Percentiles rank a stretch among this genome's conserved stretches.
phyloP scores from a whole-genome alignment of 257 asterid species.

The Cordia subcordata region DNA sequence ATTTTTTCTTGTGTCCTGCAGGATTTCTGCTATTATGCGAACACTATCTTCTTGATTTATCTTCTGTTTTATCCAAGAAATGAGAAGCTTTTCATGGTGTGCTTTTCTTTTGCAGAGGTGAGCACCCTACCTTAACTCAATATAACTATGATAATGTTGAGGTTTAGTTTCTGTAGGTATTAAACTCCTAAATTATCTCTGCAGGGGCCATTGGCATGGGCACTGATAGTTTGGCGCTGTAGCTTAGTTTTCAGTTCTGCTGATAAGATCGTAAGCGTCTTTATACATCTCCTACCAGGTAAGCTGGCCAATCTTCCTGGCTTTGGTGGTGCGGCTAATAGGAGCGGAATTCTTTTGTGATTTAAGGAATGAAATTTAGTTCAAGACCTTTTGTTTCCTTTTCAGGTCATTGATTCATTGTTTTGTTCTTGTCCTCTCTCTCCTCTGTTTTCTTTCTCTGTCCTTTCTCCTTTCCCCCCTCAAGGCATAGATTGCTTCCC shows the following conservation, averaged over 20 bases:
- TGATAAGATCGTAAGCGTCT: slow-evolving; percentile 94
- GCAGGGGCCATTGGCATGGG: slow-evolving; percentile 99
- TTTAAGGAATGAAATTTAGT: not conserved
- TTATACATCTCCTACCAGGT: slow-evolving; percentile 98
- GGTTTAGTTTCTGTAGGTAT: not conserved
- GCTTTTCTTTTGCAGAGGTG: slow-evolving; percentile 99
- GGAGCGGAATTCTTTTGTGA: not conserved
- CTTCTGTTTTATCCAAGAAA: slow-evolving; percentile 74
- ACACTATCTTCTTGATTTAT: slow-evolving; percentile 77
- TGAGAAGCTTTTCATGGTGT: slow-evolving; percentile 97
- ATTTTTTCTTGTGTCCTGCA: slow-evolving; percentile 27
- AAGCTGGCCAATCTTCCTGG: slow-evolving; percentile 13
- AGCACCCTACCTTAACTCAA: slow-evolving; percentile 8
- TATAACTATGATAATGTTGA: not conserved
- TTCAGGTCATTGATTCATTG: too few relatives aligned
- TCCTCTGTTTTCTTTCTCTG: too few relatives aligned
- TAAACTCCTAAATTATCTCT: slow-evolving; percentile 7
- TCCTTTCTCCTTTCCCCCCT: too few relatives aligned
- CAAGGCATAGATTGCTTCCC: too few relatives aligned
- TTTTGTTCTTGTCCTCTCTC: too few relatives aligned
- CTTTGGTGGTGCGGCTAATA: not conserved
- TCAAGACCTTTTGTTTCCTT: too few relatives aligned
- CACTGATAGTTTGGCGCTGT: slow-evolving; percentile 93
- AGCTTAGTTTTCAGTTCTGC: slow-evolving; percentile 94
- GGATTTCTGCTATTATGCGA: slow-evolving; percentile 98